Evolutionary conservation across 2,329 filamentous ascomycete species (phyloP).

Genomic region (Clarireedia monteithiana): DNA sequence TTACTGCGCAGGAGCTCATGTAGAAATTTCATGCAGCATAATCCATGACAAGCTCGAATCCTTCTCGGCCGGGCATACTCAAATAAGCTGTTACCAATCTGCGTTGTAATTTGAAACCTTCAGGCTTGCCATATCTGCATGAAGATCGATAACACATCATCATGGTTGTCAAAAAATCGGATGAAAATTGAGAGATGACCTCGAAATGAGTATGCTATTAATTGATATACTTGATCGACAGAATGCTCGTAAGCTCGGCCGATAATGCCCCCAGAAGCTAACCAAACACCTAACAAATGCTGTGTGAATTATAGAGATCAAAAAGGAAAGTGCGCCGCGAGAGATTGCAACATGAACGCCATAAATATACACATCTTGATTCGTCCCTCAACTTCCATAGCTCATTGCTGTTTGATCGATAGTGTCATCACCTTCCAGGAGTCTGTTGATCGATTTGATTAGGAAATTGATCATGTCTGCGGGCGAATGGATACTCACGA

Average conservation of each 20-base stretch:
- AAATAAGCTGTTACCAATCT: not conserved
- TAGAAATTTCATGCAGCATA: conserved; percentile 4
- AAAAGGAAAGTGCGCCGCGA: not conserved
- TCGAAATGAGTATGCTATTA: conserved; percentile 3
- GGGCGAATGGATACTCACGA: conserved; percentile 56
- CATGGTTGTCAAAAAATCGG: not conserved
- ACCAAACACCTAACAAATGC: conserved; percentile 9
- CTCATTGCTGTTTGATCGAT: conserved; percentile 27
- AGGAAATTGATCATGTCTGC: not conserved
- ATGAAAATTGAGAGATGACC: not conserved
- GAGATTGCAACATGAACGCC: conserved; percentile 2
- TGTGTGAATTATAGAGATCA: not conserved
- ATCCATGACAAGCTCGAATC: not conserved
- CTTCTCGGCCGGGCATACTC: conserved; percentile 1
- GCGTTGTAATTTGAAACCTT: not conserved
- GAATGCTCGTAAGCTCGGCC: conserved; percentile 8
- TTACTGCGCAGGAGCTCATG: not conserved
- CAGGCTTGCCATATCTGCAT: not conserved
- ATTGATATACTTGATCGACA: conserved; percentile 1
- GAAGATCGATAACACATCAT: not conserved
- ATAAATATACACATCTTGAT: conserved; percentile 1
- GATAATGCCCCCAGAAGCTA: not conserved
- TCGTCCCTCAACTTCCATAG: conserved; percentile 17
- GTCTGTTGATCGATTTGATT: conserved; percentile 14
- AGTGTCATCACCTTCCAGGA: conserved; percentile 28